Evolutionary conservation across 2,329 filamentous ascomycete species (phyloP).

Genomic region (Alternaria panax): DNA sequence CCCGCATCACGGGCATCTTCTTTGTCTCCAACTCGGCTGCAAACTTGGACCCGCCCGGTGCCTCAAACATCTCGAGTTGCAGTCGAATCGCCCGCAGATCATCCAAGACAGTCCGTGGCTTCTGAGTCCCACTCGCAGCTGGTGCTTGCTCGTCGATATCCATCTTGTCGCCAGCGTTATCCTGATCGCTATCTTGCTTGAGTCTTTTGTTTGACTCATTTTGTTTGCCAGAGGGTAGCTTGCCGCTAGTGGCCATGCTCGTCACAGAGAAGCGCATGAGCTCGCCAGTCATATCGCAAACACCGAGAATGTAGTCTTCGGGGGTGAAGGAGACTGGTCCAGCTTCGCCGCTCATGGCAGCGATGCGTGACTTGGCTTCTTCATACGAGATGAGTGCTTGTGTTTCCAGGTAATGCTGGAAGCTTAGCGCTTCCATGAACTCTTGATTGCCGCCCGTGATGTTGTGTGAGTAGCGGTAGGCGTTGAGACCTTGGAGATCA

Average conservation of each 20-base stretch:
- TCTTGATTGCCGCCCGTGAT: slow-evolving; percentile 87
- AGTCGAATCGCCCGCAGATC: slow-evolving; percentile 83
- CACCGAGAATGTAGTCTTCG: slow-evolving; percentile 86
- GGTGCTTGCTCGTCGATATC: slow-evolving; percentile 43
- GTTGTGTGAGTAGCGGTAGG: slow-evolving; percentile 79
- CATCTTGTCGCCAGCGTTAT: slow-evolving; percentile 43
- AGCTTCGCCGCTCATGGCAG: slow-evolving; percentile 47
- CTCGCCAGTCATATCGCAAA: slow-evolving; percentile 95
- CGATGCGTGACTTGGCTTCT: slow-evolving; percentile 59
- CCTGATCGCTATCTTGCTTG: slow-evolving; percentile 25
- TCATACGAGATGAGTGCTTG: slow-evolving; percentile 76
- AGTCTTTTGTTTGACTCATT: slow-evolving; percentile 46
- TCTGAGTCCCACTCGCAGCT: slow-evolving; percentile 24
- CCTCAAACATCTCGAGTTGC: slow-evolving; percentile 76
- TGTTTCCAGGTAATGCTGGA: slow-evolving; percentile 83
- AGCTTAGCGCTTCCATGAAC: slow-evolving; percentile 89
- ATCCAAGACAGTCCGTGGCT: slow-evolving; percentile 70
- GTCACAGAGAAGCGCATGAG: slow-evolving; percentile 97
- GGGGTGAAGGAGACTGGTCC: slow-evolving; percentile 70
- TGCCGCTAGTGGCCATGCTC: slow-evolving; percentile 77
- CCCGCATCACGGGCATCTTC: slow-evolving; percentile 86
- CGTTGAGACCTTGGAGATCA: slow-evolving; percentile 80
- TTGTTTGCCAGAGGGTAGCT: slow-evolving; percentile 52
- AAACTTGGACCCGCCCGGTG: slow-evolving; percentile 62
- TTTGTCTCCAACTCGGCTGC: slow-evolving; percentile 68